Base-by-base conservation (phyloP, 805 yeast genomes). In the Candida odintsovae region DNA sequence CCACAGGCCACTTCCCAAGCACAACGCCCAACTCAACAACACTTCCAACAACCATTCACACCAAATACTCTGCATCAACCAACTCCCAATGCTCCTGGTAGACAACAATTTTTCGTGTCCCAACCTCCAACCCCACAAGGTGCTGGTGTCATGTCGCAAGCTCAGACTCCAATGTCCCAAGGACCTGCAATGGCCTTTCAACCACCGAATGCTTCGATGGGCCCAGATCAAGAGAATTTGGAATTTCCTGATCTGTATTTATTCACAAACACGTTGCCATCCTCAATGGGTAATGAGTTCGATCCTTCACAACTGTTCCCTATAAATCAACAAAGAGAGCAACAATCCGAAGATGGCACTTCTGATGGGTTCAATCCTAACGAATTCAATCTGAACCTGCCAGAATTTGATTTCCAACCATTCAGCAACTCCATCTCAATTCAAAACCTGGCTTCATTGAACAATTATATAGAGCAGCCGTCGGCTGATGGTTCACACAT, bases 161-260 rank as follows among this genome's bases (percentile, higher is more conserved):
- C n/a, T 2, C 39, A 36, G 25, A 19, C 22, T 7, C 39, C 22
- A 20, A 20, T 36, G 19, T n/a, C 18, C 20, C 39, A 36, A 20
- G 16, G 23, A 6, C 39, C 25, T 36, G 23, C 16, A 18, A 16
- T 19, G 12, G n/a, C 7, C 5, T 36, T 20, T 21, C 46, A 26
- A 29, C 45, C 33, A 10, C 47, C 41, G 23, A 12, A 33, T 19
- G 37, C 39, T 8, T 28, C 26, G 4, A 11, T 33, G 5, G 36
- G 9, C 18, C 39, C 44, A 20, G 46, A 49, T 4, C 45, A 45
- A 13, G 44, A 51, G 7, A 22, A 40, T 19, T 12, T 51, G 8
- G 64, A 58, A 37, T 59, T 59, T 45, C 63, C 64, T n/a, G 62
- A 60, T 13, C 33, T 60, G 28, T 60, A 59, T 20, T 47, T 60